Evolutionary conservation across 345 rosid genomes (phyloP).

Genomic region (Boechera retrofracta): DNA sequence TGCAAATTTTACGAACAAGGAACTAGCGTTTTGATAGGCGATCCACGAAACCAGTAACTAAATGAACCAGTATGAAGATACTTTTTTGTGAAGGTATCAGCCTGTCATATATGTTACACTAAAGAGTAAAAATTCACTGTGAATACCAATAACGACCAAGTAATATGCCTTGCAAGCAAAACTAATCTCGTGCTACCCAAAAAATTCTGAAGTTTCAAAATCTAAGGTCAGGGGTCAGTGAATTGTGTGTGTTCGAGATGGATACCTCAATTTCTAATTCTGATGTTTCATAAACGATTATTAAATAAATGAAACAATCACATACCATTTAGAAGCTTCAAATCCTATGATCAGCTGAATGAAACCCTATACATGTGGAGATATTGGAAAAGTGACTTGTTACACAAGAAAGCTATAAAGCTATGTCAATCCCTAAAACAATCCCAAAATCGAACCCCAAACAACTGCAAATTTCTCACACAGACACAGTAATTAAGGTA

Average conservation of each 20-base stretch:
- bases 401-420: constrained; percentile 28
- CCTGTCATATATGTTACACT: background rate
- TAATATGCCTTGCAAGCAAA: background rate
- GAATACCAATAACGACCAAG: background rate
- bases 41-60: background rate
- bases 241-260: background rate
- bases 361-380: background rate
- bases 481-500: background rate
- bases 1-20: constrained; percentile 41
- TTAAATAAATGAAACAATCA: background rate
- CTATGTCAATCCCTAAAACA: constrained; percentile 7
- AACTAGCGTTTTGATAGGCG: background rate
- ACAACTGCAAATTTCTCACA: background rate
- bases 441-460: background rate
- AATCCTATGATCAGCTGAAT: constrained; percentile 15
- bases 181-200: too few species aligned
- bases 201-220: background rate
- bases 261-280: too few species aligned
- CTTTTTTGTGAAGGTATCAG: background rate
- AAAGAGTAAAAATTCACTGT: background rate
- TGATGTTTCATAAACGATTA: background rate
- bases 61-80: background rate
- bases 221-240: background rate
- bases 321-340: background rate
- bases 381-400: constrained; percentile 20